Conservation (phyloP, 768 basidiomycete genomes). For the Boletus patriciae region DNA sequence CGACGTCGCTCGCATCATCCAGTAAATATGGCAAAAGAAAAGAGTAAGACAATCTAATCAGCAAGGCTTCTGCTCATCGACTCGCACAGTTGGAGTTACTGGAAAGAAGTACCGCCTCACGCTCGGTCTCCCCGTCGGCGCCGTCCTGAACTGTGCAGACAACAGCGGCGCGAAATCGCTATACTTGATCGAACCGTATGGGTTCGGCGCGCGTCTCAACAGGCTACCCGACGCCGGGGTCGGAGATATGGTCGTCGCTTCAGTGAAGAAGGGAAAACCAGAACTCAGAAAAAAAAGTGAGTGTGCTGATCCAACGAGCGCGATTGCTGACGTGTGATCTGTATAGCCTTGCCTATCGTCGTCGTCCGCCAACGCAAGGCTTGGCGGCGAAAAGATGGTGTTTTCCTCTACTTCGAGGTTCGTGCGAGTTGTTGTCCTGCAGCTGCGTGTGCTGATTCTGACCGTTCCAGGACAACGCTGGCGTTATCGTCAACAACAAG, state of each 20-base stretch:
- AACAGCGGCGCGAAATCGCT: constrained; percentile 98
- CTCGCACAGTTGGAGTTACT: constrained; percentile 53
- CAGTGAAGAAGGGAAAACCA: constrained; percentile 99
- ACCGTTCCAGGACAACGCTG: constrained; percentile 75
- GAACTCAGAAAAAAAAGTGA: constrained; percentile 99
- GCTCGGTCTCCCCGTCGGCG: constrained; percentile 90
- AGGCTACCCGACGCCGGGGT: constrained; percentile 95
- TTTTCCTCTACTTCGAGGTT: constrained; percentile 98
- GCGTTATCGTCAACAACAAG: constrained; percentile 97
- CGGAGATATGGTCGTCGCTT: constrained; percentile 93
- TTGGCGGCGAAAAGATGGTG: constrained; percentile 97
- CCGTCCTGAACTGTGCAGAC: constrained; percentile 97
- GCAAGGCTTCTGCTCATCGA: neutral
- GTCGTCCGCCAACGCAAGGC: constrained; percentile 97
- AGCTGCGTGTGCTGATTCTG: neutral
- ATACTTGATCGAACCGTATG: constrained; percentile 92
- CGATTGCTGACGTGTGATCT: constrained; percentile 4
- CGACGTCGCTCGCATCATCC: constrained; percentile 8
- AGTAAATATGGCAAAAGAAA: constrained; percentile 28
- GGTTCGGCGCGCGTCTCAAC: constrained; percentile 95
- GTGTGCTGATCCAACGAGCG: constrained; percentile 31
- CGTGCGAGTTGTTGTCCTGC: constrained; percentile 14
- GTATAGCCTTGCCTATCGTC: constrained; percentile 90
- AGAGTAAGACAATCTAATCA: constrained; percentile 6
- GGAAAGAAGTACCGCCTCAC: constrained; percentile 98